Evolutionary conservation across 1,284 basidiomycete genomes (phyloP), one percentile per base, ranked within the genome.

Genomic region (Mycosarcoma maydis): DNA sequence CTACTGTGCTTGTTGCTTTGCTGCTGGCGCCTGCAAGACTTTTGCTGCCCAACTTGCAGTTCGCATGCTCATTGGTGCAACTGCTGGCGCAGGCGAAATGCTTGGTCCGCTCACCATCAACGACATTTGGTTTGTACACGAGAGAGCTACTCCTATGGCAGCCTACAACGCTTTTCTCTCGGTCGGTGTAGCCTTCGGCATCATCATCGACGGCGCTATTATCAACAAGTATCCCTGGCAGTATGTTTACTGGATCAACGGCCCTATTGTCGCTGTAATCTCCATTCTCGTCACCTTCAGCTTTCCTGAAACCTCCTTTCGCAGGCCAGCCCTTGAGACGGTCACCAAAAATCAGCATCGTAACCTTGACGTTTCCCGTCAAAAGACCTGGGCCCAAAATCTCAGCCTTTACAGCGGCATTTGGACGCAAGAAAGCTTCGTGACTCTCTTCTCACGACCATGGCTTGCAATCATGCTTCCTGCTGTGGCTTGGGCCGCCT

Each of bases 41-140:
- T 64, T 41, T n/a, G 36, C 30, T 4, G 20, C 38, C 8, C 46
- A 49, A 26, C 46, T 64, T 3, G 60, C 45, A 4, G 34, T 44
- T 6, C 53, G 60, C 14, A 37, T 55, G 32, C 34, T 54, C 37
- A 30, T 56, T 30, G 42, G 34, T 13, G 16, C 37, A 7, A 23
- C 54, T 10, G 29, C 46, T 7, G 60, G 54, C 16, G 53, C 54
- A 11, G 60, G 54, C n/a, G 60, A 64, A 34, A 32, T 49, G 22
- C 42, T 64, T 7, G 60, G 54, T 6, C 60, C 60, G 17, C 33
- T 64, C 22, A 64, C 60, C 17, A 64, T 64, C 46, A 37, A 27
- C 32, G 60, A 64, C 32, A 50, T 64, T 17, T 64, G 60, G 60
- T 56, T 50, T 37, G 10, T 64, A 6, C 60, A 64, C 43, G 60